Evolutionary conservation across 2,329 filamentous ascomycete genomes (phyloP), one percentile per base, ranked within the genome.

Genomic region (Alternaria ventricosa): DNA sequence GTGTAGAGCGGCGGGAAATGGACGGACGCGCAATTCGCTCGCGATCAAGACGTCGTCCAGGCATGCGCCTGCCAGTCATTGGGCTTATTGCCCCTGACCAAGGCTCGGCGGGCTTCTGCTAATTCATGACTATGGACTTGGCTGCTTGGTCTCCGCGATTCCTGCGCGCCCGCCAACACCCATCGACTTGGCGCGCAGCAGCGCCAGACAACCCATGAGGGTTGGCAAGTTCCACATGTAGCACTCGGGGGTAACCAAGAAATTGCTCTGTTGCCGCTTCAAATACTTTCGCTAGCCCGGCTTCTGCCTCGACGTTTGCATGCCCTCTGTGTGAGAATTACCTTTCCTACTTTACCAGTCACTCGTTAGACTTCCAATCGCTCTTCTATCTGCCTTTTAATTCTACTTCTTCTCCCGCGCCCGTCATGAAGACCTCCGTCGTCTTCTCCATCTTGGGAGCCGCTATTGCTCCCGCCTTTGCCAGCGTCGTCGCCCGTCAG

Each of bases 201-300:
- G 70, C 66, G 67, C 70, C 72, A 75, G 71, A 71, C 73, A 72
- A 60, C 66, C 71, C 61, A 71, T 69, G 68, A 68, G 72, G 70
- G 69, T 79, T 79, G 77, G 77, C 77, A 78, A 50, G 78, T 76
- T 78, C 75, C 75, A 76, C 74, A 71, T 75, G 64, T 53, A 70
- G 73, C 61, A 65, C 65, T 61, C 57, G 69, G 66, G 64, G 64
- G 60, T 28, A 63, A 67, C 71, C 72, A 74, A 77, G 74, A 71
- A 59, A 71, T 70, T 73, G 60, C 63, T 54, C 66, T 64, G 59
- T 60, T 63, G 61, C 61, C 67, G 64, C 69, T 70, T 78, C 74
- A 78, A 75, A 78, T 78, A 78, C 70, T 67, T 51, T 67, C 41
- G 51, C 55, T 60, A 55, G 60, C 61, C 71, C 71, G 36, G 49